Evolutionary conservation across 257 asterid genomes (phyloP), one percentile per base, ranked within the genome.

Genomic region (Rehmannia glutinosa): DNA sequence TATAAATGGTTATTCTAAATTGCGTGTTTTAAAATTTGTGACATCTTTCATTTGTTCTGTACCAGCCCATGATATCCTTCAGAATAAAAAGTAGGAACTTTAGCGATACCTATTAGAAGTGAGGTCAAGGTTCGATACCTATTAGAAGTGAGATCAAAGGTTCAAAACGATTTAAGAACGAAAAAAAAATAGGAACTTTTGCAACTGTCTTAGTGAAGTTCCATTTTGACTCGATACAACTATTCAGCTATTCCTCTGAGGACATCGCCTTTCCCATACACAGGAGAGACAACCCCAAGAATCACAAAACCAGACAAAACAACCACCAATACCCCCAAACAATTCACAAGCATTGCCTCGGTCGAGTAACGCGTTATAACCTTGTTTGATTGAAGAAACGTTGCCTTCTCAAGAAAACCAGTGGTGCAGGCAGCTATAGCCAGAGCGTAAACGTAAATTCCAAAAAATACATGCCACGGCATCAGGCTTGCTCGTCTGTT

Each of bases 321-420:
- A 68, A 88, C 86, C 39, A 79, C 71, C 83, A 88, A 70, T 35
- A 91, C 51, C 33, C 96, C 97, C 79, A 88, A 62, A 23, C 83
- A 79, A 73, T 91, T 91, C 59, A 88, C 81, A 67, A 88, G 59
- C 84, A 88, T 70, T 10, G 96, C 96, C 79, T 91, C 98, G 5
- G 82, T 77, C 19, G 97, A 91, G 65, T 86, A 91, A 25, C 93
- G 97, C 0, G 97, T 69, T 41, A 91, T 88, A 27, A 86, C 65
- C 53, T 86, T 75, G 69, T 79, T 75, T 13, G 85, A 62, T 70
- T 91, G 97, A 57, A 91, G 93, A 79, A 91, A 91, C 5, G 96
- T 91, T 4, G 38, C 89, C 77, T 91, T 91, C 92, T 91, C 98
- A 3, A 91, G 78, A 50, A 91, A 70, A 39, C 98, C 98, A 11